Percentiles rank a stretch among this genome's conserved stretches.
phyloP scores from a whole-genome alignment of 2,329 filamentous ascomycete genomes.

The Monilinia laxa region DNA sequence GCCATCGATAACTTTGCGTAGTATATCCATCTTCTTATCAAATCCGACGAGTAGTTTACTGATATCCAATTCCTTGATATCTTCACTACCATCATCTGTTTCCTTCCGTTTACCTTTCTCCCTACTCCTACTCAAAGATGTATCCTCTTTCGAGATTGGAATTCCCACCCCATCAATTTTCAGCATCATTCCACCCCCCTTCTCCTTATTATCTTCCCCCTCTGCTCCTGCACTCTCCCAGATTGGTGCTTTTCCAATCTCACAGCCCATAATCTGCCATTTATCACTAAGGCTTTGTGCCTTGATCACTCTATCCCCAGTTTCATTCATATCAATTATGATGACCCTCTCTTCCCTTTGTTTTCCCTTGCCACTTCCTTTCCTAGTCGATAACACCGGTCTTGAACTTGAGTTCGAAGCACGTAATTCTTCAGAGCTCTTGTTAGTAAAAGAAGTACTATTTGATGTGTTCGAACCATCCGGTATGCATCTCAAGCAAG shows the following conservation, averaged over 20 bases:
- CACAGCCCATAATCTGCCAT: constrained; percentile 65
- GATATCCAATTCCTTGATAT: constrained; percentile 48
- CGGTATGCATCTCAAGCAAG: constrained; percentile 46
- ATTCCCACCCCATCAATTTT: constrained; percentile 55
- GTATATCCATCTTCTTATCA: constrained; percentile 54
- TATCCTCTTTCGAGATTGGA: background rate
- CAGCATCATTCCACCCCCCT: constrained; percentile 52
- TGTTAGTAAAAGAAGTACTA: constrained; percentile 14
- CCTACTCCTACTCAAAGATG: constrained; percentile 14
- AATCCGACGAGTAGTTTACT: constrained; percentile 56
- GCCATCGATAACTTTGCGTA: constrained; percentile 52
- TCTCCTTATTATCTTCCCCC: constrained; percentile 23
- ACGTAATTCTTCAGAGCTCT: background rate
- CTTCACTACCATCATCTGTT: constrained; percentile 17
- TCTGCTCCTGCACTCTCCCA: constrained; percentile 53
- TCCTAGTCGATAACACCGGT: constrained; percentile 3
- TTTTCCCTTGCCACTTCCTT: constrained; percentile 13
- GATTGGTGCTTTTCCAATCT: constrained; percentile 59
- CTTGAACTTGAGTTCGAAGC: constrained; percentile 5
- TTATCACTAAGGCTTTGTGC: constrained; percentile 71
- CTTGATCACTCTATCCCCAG: constrained; percentile 57
- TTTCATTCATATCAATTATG: constrained; percentile 54
- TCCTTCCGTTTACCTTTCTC: constrained; percentile 19
- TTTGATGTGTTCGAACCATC: background rate
- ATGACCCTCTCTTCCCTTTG: constrained; percentile 46